These are phyloP conservation scores for Ceratocystis harringtonii DNA, from an alignment of 2,329 filamentous ascomycete species.

Conservation along the genomic window DNA sequence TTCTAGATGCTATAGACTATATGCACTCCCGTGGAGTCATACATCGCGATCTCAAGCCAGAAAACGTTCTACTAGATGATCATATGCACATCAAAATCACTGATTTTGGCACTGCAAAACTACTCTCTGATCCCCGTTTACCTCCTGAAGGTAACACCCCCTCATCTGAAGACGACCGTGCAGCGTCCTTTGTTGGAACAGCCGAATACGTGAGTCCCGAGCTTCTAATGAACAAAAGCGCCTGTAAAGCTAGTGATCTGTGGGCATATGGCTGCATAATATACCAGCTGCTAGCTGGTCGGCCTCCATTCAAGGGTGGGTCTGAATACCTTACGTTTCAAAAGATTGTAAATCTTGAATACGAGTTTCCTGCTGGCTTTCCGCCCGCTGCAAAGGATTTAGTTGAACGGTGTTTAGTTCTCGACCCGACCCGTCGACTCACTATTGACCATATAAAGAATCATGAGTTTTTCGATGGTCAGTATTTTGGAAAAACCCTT, in stretches of 20 bases:
- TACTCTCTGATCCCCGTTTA: slow-evolving; percentile 34
- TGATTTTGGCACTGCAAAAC: slow-evolving; percentile 95
- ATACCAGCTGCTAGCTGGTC: slow-evolving; percentile 87
- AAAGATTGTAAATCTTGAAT: slow-evolving; percentile 90
- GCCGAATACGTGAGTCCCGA: slow-evolving; percentile 98
- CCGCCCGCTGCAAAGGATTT: slow-evolving; percentile 74
- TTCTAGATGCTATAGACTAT: slow-evolving; percentile 86
- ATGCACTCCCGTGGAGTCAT: slow-evolving; percentile 97
- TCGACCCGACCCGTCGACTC: slow-evolving; percentile 70
- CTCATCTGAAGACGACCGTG: slow-evolving; percentile 50
- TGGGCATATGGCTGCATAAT: slow-evolving; percentile 99
- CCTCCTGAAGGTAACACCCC: slow-evolving; percentile 18
- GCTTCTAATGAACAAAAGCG: slow-evolving; percentile 88
- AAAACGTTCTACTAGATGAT: slow-evolving; percentile 88
- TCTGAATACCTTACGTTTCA: slow-evolving; percentile 98
- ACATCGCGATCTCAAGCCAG: slow-evolving; percentile 89
- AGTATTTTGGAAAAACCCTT: slow-evolving; percentile 65
- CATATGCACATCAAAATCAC: slow-evolving; percentile 98
- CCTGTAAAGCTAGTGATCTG: slow-evolving; percentile 91
- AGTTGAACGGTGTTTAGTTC: slow-evolving; percentile 74
- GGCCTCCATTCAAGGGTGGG: slow-evolving; percentile 87
- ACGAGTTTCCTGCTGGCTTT: slow-evolving; percentile 82
- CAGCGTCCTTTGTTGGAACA: slow-evolving; percentile 91
- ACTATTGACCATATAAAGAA: slow-evolving; percentile 95
- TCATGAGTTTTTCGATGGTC: slow-evolving; percentile 84